Evolutionary conservation across 768 basidiomycete species (phyloP).

Genomic region (Agaricus blazei): DNA sequence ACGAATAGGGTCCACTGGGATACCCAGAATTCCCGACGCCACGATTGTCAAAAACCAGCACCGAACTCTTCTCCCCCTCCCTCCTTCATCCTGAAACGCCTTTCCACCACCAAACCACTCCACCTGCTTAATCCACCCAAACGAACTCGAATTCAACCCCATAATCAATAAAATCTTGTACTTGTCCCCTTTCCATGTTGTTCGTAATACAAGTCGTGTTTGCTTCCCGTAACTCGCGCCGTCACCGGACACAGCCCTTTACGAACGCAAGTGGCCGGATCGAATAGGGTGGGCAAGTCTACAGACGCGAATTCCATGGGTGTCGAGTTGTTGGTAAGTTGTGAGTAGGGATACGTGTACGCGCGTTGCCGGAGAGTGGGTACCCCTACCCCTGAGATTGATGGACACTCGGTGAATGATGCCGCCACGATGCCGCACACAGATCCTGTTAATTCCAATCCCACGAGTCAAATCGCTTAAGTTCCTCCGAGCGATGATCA

Average conservation of each 20-base stretch:
- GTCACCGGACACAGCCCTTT: conserved; percentile 79
- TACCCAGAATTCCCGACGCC: conserved; percentile 74
- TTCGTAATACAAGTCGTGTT: conserved; percentile 74
- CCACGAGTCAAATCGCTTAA: no score
- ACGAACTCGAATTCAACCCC: conserved; percentile 67
- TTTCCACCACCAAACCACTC: conserved; percentile 44
- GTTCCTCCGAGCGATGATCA: no score
- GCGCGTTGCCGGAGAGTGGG: no score
- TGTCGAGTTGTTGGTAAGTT: not conserved
- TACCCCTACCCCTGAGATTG: no score
- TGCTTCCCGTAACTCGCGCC: conserved; percentile 46
- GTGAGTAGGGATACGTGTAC: no score
- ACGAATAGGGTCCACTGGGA: conserved; percentile 78
- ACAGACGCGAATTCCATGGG: not conserved
- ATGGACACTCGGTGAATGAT: no score
- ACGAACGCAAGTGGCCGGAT: conserved; percentile 53
- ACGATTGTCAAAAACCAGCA: conserved; percentile 80
- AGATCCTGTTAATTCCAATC: no score
- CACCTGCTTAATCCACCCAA: conserved; percentile 63
- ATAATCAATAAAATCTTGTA: conserved; percentile 70
- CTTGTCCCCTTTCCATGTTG: conserved; percentile 54
- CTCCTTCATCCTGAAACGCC: conserved; percentile 16
- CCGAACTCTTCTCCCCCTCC: conserved; percentile 35
- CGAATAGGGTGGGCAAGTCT: conserved; percentile 44
- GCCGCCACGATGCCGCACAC: no score